phyloP scores from a whole-genome alignment of 495 filamentous ascomycete genomes.

The Aspergillus homomorphus region DNA sequence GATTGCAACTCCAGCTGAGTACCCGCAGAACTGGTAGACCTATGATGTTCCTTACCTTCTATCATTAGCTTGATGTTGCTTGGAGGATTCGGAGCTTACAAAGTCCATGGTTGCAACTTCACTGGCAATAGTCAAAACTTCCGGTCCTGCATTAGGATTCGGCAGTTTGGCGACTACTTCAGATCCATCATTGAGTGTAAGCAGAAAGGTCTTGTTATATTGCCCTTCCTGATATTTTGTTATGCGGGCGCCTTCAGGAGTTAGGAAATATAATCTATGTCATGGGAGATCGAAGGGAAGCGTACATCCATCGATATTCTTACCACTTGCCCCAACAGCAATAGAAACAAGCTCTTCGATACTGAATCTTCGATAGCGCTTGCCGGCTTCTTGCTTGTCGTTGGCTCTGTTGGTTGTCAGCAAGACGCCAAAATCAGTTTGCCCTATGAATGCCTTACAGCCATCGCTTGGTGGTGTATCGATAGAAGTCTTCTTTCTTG shows the following conservation, averaged over 20 bases:
- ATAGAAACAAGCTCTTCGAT: too few species aligned
- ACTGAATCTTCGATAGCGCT: too few species aligned
- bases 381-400: too few species aligned
- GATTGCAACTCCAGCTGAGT: slow-evolving; percentile 25
- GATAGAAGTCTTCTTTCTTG: too few species aligned
- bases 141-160: slow-evolving; percentile 32
- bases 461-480: too few species aligned
- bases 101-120: slow-evolving; percentile 46
- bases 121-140: slow-evolving; percentile 33
- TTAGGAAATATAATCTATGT: too few species aligned
- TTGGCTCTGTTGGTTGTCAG: too few species aligned
- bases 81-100: slow-evolving; percentile 24
- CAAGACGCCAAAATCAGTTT: too few species aligned
- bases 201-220: slow-evolving; percentile 31
- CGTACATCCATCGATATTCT: too few species aligned
- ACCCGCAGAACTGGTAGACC: slow-evolving; percentile 22
- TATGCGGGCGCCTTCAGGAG: slow-evolving; percentile 19
- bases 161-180: slow-evolving; percentile 32
- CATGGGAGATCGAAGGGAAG: too few species aligned
- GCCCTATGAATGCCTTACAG: too few species aligned
- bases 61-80: not conserved
- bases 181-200: slow-evolving; percentile 32
- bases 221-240: slow-evolving; percentile 28
- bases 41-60: slow-evolving; percentile 19
- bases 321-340: too few species aligned